Evolutionary conservation across 768 basidiomycete species (phyloP).

Genomic region (Austroboletus eburneus): DNA sequence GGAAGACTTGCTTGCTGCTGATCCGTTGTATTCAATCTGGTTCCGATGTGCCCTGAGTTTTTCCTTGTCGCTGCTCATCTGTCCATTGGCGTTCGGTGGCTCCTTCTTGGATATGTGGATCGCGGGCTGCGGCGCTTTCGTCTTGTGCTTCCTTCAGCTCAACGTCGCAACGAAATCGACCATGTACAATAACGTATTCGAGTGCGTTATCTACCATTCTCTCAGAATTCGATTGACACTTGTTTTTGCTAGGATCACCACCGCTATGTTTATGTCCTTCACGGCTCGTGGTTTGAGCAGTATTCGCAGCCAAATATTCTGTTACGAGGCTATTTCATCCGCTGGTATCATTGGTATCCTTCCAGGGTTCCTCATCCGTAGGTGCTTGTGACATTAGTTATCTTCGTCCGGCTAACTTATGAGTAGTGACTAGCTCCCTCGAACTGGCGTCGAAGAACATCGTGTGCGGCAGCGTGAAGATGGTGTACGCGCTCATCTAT

Average conservation of each 20-base stretch:
- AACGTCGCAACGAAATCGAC: conserved; percentile 70
- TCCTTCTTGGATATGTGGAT: conserved; percentile 84
- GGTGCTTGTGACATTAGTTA: conserved; percentile 21
- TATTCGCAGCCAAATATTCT: conserved; percentile 74
- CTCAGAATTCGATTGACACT: conserved; percentile 7
- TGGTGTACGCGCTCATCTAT: conserved; percentile 87
- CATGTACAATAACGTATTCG: conserved; percentile 87
- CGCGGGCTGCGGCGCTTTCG: conserved; percentile 63
- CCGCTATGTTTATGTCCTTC: conserved; percentile 79
- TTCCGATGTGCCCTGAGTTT: conserved; percentile 68
- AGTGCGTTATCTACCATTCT: conserved; percentile 42
- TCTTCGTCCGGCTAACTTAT: conserved; percentile 4
- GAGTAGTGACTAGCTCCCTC: conserved; percentile 71
- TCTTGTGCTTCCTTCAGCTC: conserved; percentile 69
- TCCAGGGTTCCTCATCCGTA: conserved; percentile 83
- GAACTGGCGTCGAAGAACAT: conserved; percentile 86
- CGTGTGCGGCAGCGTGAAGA: conserved; percentile 77
- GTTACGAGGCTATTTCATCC: conserved; percentile 89
- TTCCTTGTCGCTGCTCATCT: conserved; percentile 70
- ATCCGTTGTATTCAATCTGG: conserved; percentile 59
- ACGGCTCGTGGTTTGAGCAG: conserved; percentile 77
- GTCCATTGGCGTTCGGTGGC: conserved; percentile 80
- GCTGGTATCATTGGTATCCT: conserved; percentile 84
- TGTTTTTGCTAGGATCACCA: conserved; percentile 60
- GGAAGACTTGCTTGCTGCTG: conserved; percentile 55